Conservation (phyloP, 208 protist genomes). For the Vickermania ingenoplastis region DNA sequence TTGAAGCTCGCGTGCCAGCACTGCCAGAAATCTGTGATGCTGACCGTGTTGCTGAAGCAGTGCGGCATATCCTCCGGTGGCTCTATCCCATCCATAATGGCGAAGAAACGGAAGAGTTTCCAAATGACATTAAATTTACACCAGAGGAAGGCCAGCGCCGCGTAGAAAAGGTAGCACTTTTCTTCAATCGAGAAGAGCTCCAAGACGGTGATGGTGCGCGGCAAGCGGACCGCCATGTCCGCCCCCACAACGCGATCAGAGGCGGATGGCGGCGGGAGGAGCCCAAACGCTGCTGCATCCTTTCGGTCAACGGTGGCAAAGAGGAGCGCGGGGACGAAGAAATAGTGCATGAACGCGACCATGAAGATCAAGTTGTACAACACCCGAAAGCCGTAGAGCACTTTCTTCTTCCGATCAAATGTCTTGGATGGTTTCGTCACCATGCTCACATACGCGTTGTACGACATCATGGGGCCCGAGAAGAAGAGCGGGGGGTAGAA, state of each 20-base stretch:
- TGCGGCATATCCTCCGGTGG: slow-evolving; percentile 84
- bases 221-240: neutral
- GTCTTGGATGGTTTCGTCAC: slow-evolving; percentile 29
- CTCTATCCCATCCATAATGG: slow-evolving; percentile 79
- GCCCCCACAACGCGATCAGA: neutral
- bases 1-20: slow-evolving; percentile 91
- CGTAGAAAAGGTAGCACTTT: slow-evolving; percentile 22
- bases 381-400: slow-evolving; percentile 27
- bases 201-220: slow-evolving; percentile 5
- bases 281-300: neutral
- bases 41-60: slow-evolving; percentile 84
- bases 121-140: slow-evolving; percentile 89
- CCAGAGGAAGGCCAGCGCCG: slow-evolving; percentile 78
- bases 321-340: slow-evolving; percentile 34
- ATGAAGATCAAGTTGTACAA: slow-evolving; percentile 20
- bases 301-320: neutral
- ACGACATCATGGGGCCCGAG: slow-evolving; percentile 83
- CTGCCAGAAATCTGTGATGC: slow-evolving; percentile 86
- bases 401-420: slow-evolving; percentile 6
- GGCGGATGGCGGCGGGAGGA: slow-evolving; percentile 5
- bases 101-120: slow-evolving; percentile 79
- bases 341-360: slow-evolving; percentile 37
- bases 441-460: slow-evolving; percentile 84
- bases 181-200: slow-evolving; percentile 10
- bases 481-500: slow-evolving; percentile 87